These are phyloP conservation scores for Ophiorrhiza pumila DNA, from an alignment of 257 asterid genomes.

Conservation along the genomic window DNA sequence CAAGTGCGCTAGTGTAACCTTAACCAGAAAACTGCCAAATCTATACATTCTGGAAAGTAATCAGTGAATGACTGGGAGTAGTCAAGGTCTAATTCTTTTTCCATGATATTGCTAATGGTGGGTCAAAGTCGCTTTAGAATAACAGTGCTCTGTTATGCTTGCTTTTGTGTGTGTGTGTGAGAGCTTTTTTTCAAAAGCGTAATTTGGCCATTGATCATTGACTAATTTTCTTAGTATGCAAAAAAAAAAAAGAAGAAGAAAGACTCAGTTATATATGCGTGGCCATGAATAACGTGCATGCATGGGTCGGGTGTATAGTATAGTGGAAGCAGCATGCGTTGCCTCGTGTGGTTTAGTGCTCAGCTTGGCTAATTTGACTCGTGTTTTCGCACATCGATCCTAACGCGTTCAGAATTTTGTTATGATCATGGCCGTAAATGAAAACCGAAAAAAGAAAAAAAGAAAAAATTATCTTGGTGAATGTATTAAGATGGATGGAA, in stretches of 20 bases:
- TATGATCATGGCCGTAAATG: too few relatives aligned
- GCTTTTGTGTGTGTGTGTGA: too few relatives aligned
- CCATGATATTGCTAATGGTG: background rate
- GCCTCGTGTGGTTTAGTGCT: background rate
- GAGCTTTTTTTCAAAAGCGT: background rate
- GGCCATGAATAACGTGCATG: constrained; percentile 8
- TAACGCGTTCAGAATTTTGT: too few relatives aligned
- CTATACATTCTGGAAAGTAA: too few relatives aligned
- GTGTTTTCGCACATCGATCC: background rate
- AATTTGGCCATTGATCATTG: background rate
- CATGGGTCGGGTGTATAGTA: background rate
- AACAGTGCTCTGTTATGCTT: background rate
- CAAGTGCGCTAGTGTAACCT: too few relatives aligned
- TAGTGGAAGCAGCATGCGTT: background rate
- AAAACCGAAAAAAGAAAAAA: too few relatives aligned
- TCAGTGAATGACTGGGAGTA: background rate
- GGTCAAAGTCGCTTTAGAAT: background rate
- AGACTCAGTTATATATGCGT: background rate
- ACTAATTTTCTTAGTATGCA: background rate
- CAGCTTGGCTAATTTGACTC: background rate
- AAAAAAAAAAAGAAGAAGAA: background rate
- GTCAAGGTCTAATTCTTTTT: too few relatives aligned
- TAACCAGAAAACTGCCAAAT: too few relatives aligned
- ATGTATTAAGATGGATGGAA: too few relatives aligned
- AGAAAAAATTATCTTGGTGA: too few relatives aligned